Evolutionary conservation across 352 stramenopile species (phyloP), one percentile per base, ranked within the genome.

Genomic region (Phytophthora pluvialis): DNA sequence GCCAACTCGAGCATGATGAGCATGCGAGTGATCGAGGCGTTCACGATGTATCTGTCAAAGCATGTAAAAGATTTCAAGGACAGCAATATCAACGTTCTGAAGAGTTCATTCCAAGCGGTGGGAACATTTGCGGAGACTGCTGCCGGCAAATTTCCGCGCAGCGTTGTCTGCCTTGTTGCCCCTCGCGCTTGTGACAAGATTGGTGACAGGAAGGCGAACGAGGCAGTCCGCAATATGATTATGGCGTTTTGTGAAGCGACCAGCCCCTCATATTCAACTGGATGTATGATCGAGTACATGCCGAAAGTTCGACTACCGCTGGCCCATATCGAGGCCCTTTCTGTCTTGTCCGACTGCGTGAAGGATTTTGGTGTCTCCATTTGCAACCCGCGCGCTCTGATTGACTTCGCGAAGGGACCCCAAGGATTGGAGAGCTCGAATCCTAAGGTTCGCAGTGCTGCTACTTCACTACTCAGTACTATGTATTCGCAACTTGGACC

Each of bases 31-130:
- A 87, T 94, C 39, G 88, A 96, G 52, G 85, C 86, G 7, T 70
- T 96, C 36, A 88, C 83, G 7, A 48, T 94, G 32, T 92, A 87
- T 63, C 35, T 95, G 49, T 64, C 72, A 18, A 89, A 86, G 33
- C 77, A 93, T 70, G 83, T 93, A 9, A 95, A 95, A 53, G 77
- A 91, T 45, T 95, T 96, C 57, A 93, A 92, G 53, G 88, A 96
- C 60, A 94, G 83, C 67, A 96, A 96, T 60, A 91, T 96, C 58
- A 94, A 96, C 49, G 88, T 95, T 3, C 55, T 96, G 12, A 92
- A 90, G 49, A 92, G 87, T 56, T 78, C 87, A 10, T 96, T 96
- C 40, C 78, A 95, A 57, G 88, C 87, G 1, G 71, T 96, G 4
- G 86, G 78, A 10, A 86, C 71, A 5, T 92, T 95, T 61, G 85